Base-by-base conservation (phyloP, 1,139 yeast species). In the Saccharomyces pastorianus region DNA sequence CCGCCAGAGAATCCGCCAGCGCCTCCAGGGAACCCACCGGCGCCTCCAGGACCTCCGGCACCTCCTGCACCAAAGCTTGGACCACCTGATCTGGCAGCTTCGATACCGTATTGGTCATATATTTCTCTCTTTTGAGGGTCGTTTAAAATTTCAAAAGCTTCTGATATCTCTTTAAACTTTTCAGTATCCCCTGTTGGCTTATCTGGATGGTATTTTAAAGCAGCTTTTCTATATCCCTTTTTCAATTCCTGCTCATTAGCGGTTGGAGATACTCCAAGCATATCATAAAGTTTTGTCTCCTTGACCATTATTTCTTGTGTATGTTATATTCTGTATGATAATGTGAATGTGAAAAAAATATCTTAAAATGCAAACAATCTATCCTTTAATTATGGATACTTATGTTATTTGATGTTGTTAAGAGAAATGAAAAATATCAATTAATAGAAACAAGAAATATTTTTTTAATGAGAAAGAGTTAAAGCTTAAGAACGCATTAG, bases 101-200 rank as follows among this genome's bases (percentile, higher is more conserved):
- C 85, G 58, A 91, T 68, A 32, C 98, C 98, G 66, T 85, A 90
- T 59, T 82, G 81, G 65, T 91, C 98, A 68, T 91, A 91, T 1
- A 89, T 76, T 62, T 85, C 85, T 69, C 96, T 81, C 73, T 93
- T 93, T 55, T 89, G 89, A 27, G 80, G 76, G 68, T 88, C 88
- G 54, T 90, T 83, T 59, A 93, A 77, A 55, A 93, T 89, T 67
- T 93, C 98, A 71, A 87, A 93, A 1, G 98, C 71, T 53, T 68
- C 97, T 23, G 96, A 86, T 34, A 91, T 88, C 66, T 91, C 95
- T 72, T 93, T 93, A 76, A 93, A 93, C 75, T 91, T 91, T 71
- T 86, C 88, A 14, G 96, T 87, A 69, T 90, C 87, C 60, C 96
- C 97, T 6, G 95, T 85, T 13, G 96, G 96, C 70, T 89, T 89